A percentile compares a stretch with the other conserved stretches of the same genome.
Conservation (phyloP, 257 asterid genomes). For the Orobanche coerulescens region DNA sequence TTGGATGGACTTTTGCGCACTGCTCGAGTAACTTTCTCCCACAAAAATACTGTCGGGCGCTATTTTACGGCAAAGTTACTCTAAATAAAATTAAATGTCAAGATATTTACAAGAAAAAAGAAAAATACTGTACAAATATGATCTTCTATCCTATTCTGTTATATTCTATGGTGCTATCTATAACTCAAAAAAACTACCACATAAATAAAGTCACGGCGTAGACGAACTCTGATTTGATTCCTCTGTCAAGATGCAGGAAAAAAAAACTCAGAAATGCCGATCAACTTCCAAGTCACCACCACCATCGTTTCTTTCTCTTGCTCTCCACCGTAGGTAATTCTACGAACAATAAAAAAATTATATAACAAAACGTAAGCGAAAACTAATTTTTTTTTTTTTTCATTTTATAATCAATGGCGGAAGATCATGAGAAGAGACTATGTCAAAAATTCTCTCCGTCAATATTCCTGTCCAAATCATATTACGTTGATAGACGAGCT, state of each 20-base stretch:
- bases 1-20: no score
- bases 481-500: neutral
- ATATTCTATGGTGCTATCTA: neutral
- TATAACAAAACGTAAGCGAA: neutral
- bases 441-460: neutral
- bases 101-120: conserved; percentile 7
- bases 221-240: neutral
- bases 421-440: neutral
- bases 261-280: no score
- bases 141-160: no score
- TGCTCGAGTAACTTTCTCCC: no score
- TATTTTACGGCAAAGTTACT: no score
- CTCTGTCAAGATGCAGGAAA: no score
- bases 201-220: neutral
- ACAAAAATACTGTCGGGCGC: no score
- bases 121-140: no score
- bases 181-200: neutral
- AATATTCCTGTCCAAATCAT: neutral
- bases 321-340: conserved; percentile 45
- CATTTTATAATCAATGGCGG: neutral
- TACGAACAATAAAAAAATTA: conserved; percentile 19
- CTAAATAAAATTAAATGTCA: neutral
- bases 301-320: conserved; percentile 56
- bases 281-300: conserved; percentile 31
- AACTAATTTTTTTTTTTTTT: neutral